Conservation (phyloP, 306 rosid species). For the Castanopsis chinensis region DNA sequence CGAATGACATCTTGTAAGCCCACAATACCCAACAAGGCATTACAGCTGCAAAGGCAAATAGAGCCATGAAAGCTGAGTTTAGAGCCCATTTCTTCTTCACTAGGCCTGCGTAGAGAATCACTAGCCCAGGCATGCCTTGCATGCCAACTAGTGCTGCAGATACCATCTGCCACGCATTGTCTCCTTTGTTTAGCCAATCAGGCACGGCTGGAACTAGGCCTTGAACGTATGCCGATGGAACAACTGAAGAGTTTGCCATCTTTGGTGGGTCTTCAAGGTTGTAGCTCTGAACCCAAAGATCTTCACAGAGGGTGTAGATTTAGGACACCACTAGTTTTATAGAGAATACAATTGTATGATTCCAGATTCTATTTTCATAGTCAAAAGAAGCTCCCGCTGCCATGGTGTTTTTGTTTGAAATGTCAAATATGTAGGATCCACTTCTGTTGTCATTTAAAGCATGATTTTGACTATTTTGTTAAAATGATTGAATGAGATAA, state of each 20-base stretch:
- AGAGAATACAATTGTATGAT: too few relatives aligned
- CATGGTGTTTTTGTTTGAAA: background rate
- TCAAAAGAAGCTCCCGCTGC: background rate
- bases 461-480: too few relatives aligned
- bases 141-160: constrained; percentile 10
- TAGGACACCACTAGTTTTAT: background rate
- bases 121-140: constrained; percentile 20
- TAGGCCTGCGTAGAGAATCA: constrained; percentile 19
- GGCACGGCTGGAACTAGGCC: background rate
- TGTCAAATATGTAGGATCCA: background rate
- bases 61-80: constrained; percentile 51
- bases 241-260: constrained; percentile 9
- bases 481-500: too few relatives aligned
- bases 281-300: background rate
- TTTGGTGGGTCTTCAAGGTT: background rate
- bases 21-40: constrained; percentile 40
- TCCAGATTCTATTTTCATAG: background rate
- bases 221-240: constrained; percentile 9
- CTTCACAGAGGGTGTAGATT: background rate
- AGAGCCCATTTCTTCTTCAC: constrained; percentile 48
- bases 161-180: constrained; percentile 25
- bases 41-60: constrained; percentile 39
- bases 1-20: constrained; percentile 41
- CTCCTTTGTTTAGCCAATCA: constrained; percentile 22
- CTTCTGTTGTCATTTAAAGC: background rate